Conservation (phyloP, 192 early-diverging fungal species). For the Geranomyces michiganensis region DNA sequence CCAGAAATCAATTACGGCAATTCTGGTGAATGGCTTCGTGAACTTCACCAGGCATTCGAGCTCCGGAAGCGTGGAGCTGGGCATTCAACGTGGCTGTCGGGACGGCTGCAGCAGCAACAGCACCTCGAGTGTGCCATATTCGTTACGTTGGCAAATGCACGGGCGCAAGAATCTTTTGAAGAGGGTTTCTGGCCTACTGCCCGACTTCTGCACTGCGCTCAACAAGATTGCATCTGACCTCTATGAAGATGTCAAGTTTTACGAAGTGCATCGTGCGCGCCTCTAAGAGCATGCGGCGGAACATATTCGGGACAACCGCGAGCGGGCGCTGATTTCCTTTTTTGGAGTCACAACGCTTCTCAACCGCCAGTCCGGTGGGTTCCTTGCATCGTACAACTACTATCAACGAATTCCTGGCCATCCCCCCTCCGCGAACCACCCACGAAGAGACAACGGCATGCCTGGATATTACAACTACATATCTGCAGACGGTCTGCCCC, state of each 20-base stretch:
- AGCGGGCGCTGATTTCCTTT: conserved; percentile 9
- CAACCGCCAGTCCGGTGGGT: conserved; percentile 16
- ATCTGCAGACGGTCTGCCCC: background rate
- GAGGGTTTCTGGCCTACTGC: conserved; percentile 17
- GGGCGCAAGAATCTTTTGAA: background rate
- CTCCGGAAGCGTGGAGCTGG: no score
- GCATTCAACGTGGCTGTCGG: no score
- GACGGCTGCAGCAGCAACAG: no score
- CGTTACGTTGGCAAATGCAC: conserved; percentile 28
- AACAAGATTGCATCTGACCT: conserved; percentile 5
- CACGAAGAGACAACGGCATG: no score
- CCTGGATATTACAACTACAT: background rate
- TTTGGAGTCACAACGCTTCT: conserved; percentile 12
- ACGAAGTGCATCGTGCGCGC: background rate
- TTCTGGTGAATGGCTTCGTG: no score
- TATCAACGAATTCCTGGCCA: background rate
- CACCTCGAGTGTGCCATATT: background rate
- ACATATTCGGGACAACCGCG: conserved; percentile 15
- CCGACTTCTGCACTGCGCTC: conserved; percentile 5
- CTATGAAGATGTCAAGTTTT: conserved; percentile 1
- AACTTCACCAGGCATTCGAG: no score
- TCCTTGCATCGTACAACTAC: conserved; percentile 14
- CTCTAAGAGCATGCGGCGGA: background rate
- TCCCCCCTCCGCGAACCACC: no score
- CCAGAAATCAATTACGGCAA: no score